phyloP scores from a whole-genome alignment of 768 basidiomycete species.

The Mycena pura region DNA sequence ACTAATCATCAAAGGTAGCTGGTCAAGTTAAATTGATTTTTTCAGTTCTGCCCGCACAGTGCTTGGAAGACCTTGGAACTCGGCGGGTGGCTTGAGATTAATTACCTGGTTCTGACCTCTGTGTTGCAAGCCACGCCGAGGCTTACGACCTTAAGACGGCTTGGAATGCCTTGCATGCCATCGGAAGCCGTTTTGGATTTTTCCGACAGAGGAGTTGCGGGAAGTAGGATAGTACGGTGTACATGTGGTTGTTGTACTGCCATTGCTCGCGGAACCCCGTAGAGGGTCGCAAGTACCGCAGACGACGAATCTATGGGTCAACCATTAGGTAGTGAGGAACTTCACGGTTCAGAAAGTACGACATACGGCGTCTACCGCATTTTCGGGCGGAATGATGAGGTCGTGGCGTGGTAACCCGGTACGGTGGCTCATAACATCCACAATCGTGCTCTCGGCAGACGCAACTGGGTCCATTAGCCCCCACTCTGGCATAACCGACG shows the following conservation, averaged over 20 bases:
- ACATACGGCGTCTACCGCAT: constrained; percentile 12
- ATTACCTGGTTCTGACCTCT: too few species aligned
- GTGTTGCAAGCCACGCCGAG: too few species aligned
- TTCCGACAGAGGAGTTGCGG: constrained; percentile 18
- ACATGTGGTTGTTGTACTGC: constrained; percentile 37
- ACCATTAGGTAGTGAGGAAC: neutral
- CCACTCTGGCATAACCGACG: constrained; percentile 23
- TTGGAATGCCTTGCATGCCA: too few species aligned
- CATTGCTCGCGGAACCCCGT: constrained; percentile 31
- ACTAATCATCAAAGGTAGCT: too few species aligned
- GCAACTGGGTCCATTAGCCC: constrained; percentile 20
- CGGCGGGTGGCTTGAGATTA: too few species aligned
- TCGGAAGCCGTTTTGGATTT: too few species aligned
- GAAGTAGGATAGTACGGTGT: constrained; percentile 30
- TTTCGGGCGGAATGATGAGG: constrained; percentile 10
- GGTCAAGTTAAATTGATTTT: too few species aligned
- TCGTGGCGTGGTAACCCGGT: constrained; percentile 35
- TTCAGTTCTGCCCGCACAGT: too few species aligned
- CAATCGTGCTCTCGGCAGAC: constrained; percentile 27
- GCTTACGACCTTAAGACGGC: too few species aligned
- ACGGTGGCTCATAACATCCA: constrained; percentile 35
- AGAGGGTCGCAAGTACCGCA: constrained; percentile 29
- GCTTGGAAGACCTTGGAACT: too few species aligned
- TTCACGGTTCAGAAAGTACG: neutral
- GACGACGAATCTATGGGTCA: constrained; percentile 19